Percentiles rank a stretch among this genome's conserved stretches.
These are phyloP conservation scores for Puccinia horiana DNA, from an alignment of 1,284 basidiomycete species.

Conservation along the genomic window DNA sequence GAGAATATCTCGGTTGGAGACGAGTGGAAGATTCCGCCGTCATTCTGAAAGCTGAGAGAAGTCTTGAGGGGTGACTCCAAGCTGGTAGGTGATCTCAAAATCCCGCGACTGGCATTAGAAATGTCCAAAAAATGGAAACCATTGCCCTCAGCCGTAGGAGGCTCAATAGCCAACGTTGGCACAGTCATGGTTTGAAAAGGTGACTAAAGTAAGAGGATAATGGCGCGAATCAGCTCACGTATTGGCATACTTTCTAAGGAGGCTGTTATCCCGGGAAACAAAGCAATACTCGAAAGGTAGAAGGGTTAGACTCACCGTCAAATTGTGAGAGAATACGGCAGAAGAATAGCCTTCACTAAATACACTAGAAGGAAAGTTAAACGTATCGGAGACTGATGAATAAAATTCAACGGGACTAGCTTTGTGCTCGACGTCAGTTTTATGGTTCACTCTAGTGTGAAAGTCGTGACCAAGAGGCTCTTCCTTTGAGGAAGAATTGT, in stretches of 20 bases:
- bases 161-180: conserved; percentile 42
- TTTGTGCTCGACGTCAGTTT: neutral
- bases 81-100: neutral
- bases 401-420: conserved; percentile 11
- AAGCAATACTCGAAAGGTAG: neutral
- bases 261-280: neutral
- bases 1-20: conserved; percentile 65
- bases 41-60: conserved; percentile 11
- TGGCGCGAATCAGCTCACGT: neutral
- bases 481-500: conserved; percentile 26
- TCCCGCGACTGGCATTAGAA: conserved; percentile 7
- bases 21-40: conserved; percentile 82
- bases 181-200: conserved; percentile 35
- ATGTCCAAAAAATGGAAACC: conserved; percentile 24
- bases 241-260: neutral
- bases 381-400: conserved; percentile 21
- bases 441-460: neutral
- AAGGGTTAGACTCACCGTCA: conserved; percentile 2
- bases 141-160: conserved; percentile 35
- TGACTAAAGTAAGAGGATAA: conserved; percentile 5
- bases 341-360: neutral
- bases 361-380: conserved; percentile 11
- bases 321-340: neutral
- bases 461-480: conserved; percentile 10
- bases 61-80: conserved; percentile 15